A percentile compares a stretch with the other conserved stretches of the same genome.
phyloP scores from a whole-genome alignment of 2,329 filamentous ascomycete genomes.

The Exophiala phaeomuriformis region DNA sequence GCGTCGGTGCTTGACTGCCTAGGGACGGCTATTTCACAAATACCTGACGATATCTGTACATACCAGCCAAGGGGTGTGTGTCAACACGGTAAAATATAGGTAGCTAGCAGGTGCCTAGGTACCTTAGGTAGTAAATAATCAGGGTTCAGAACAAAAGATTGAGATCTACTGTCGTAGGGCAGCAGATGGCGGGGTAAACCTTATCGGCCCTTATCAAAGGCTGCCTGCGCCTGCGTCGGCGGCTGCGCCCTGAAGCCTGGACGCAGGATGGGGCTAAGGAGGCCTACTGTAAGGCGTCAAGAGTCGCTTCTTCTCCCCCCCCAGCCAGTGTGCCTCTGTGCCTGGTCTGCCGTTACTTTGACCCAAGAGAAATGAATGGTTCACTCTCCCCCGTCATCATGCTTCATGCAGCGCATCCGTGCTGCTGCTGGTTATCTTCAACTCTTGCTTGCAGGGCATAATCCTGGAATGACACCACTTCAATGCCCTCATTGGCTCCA shows the following conservation, averaged over 20 bases:
- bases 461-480: background rate
- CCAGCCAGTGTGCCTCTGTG: too few relatives aligned
- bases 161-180: background rate
- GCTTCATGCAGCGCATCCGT: background rate
- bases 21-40: background rate
- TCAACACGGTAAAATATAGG: too few relatives aligned
- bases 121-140: background rate
- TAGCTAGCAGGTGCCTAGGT: background rate
- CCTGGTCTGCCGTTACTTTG: background rate
- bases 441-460: background rate
- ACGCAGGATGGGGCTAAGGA: too few relatives aligned
- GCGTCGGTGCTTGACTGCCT: background rate
- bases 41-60: background rate
- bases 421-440: background rate
- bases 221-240: background rate
- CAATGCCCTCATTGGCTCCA: conserved; percentile 12
- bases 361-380: background rate
- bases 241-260: too few relatives aligned
- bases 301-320: too few relatives aligned
- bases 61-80: background rate
- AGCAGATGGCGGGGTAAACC: background rate
- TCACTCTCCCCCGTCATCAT: background rate
- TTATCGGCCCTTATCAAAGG: background rate
- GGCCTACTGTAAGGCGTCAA: too few relatives aligned
- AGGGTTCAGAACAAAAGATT: background rate